Evolutionary conservation across 441 rosid species (phyloP).

Genomic region (Erysimum cheiri): DNA sequence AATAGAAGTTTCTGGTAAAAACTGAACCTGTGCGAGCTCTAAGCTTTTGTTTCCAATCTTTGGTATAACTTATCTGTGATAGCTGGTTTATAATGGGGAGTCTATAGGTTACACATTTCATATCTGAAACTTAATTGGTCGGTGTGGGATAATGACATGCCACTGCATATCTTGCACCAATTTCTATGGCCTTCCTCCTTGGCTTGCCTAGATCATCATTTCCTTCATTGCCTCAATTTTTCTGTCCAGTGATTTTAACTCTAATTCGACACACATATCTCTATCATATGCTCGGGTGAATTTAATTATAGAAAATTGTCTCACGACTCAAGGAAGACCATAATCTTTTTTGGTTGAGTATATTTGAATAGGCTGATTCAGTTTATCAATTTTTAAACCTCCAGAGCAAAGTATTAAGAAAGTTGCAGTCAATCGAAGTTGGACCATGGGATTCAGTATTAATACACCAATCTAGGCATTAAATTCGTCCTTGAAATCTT

Average conservation of each 20-base stretch:
- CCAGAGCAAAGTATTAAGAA: neutral
- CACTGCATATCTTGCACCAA: conserved; percentile 6
- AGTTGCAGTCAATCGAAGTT: neutral
- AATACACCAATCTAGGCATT: conserved; percentile 10
- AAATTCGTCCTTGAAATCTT: conserved; percentile 21
- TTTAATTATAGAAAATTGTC: neutral
- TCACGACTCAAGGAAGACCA: conserved; percentile 11
- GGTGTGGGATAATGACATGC: neutral
- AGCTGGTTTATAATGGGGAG: conserved; percentile 4
- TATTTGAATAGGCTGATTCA: neutral
- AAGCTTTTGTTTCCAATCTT: neutral
- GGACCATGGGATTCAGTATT: conserved; percentile 3
- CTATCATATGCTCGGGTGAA: conserved; percentile 3
- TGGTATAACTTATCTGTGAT: conserved; percentile 11
- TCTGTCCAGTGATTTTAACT: neutral
- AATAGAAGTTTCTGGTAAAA: conserved; percentile 8
- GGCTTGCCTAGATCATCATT: neutral
- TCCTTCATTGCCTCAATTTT: neutral
- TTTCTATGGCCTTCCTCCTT: neutral
- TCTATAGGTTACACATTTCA: conserved; percentile 17
- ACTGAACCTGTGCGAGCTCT: neutral
- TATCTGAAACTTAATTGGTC: neutral
- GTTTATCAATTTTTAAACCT: neutral
- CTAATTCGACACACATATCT: neutral
- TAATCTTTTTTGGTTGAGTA: neutral